These are phyloP conservation scores for Aspergillus pseudoviridinutans DNA, from an alignment of 2,329 filamentous ascomycete genomes.

Conservation along the genomic window DNA sequence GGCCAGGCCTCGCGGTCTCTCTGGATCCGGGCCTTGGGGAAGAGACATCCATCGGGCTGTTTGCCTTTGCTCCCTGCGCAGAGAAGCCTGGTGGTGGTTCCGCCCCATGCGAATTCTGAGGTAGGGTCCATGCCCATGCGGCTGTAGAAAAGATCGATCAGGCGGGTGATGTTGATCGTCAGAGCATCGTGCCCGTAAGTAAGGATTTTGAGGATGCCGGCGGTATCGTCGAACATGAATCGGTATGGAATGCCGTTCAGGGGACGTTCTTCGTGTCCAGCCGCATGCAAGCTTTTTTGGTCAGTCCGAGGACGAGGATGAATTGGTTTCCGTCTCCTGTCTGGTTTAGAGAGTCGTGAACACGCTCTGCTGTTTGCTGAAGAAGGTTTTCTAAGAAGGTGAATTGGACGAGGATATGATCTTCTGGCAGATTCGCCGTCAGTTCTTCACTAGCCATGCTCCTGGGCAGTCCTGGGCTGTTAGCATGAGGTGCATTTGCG, in stretches of 20 bases:
- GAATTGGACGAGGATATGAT: background rate
- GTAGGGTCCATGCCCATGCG: background rate
- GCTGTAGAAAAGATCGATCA: background rate
- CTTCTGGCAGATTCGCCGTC: background rate
- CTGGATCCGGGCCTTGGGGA: conserved; percentile 3
- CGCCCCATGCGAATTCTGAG: background rate
- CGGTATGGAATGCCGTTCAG: background rate
- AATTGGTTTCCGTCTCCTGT: background rate
- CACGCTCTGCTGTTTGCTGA: background rate
- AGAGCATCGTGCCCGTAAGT: background rate
- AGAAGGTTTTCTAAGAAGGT: background rate
- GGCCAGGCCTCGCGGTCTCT: background rate
- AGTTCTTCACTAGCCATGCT: background rate
- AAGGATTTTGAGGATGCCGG: background rate
- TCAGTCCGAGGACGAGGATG: background rate
- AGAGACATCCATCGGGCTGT: background rate
- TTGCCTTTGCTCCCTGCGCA: background rate
- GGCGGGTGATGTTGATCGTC: background rate
- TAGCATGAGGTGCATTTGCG: background rate
- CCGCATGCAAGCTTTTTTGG: background rate
- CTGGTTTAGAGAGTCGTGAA: background rate
- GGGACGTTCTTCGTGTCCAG: background rate
- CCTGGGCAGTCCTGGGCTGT: background rate
- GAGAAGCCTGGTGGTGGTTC: background rate
- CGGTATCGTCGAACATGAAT: background rate